A percentile compares a stretch with the other conserved stretches of the same genome.
Evolutionary conservation across 2,329 filamentous ascomycete genomes (phyloP).

Genomic region (Aspergillus sclerotialis): DNA sequence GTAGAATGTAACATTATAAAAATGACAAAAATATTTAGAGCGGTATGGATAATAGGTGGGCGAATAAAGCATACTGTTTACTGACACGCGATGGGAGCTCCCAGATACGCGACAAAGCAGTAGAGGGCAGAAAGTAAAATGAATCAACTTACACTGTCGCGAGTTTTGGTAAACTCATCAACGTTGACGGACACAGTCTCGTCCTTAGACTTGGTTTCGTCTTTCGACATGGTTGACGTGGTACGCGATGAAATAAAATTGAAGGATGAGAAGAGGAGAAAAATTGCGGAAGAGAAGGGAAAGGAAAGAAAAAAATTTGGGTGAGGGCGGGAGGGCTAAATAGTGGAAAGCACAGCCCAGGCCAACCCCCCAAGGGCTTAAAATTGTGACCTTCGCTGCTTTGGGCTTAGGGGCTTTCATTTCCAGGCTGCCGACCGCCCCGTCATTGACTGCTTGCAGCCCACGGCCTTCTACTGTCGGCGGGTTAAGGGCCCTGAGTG

Average conservation of each 20-base stretch:
- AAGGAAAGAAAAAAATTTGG: conserved; percentile 13
- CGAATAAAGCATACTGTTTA: conserved; percentile 3
- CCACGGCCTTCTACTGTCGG: too few relatives aligned
- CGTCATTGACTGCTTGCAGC: too few relatives aligned
- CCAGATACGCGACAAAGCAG: conserved; percentile 3
- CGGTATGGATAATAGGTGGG: too few relatives aligned
- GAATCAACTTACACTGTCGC: conserved; percentile 65
- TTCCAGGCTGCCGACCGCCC: too few relatives aligned
- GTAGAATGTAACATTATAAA: too few relatives aligned
- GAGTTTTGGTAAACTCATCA: conserved; percentile 70
- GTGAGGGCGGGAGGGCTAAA: conserved; percentile 11
- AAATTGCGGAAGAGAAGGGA: conserved; percentile 12
- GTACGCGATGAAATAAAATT: too few relatives aligned
- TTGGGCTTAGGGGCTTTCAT: conserved; percentile 11
- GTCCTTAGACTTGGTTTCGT: conserved; percentile 29
- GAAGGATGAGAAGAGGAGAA: conserved; percentile 25
- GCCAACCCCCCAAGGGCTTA: conserved; percentile 2
- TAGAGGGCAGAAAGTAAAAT: conserved; percentile 7
- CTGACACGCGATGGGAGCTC: conserved; percentile 4
- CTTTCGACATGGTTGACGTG: conserved; percentile 31
- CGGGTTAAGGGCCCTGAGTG: too few relatives aligned
- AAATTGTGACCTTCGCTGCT: conserved; percentile 8
- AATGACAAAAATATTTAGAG: too few relatives aligned
- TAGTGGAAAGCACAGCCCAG: conserved; percentile 14
- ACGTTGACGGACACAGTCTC: conserved; percentile 45